Evolutionary conservation across 1,284 basidiomycete genomes (phyloP).

Genomic region (Sanguinoderma infundibulare): DNA sequence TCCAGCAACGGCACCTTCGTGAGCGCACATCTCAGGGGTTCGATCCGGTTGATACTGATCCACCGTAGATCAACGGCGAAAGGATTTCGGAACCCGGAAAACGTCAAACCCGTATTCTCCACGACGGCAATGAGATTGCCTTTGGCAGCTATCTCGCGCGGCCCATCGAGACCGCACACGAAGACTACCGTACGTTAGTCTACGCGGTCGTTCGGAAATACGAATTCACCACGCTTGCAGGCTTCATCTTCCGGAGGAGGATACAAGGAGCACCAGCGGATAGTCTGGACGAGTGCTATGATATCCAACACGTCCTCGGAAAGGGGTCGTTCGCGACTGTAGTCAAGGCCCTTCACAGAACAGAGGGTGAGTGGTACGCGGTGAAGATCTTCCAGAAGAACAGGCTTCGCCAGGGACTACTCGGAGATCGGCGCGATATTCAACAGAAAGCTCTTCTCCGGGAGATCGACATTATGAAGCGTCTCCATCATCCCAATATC

Average conservation of each 20-base stretch:
- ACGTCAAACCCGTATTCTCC: slow-evolving; percentile 55
- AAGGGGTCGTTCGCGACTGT: slow-evolving; percentile 83
- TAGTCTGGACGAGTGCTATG: slow-evolving; percentile 65
- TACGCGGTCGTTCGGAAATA: neutral
- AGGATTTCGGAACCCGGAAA: slow-evolving; percentile 55
- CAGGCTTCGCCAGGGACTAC: slow-evolving; percentile 32
- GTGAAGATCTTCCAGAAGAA: slow-evolving; percentile 73
- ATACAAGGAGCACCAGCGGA: slow-evolving; percentile 48
- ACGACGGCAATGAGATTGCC: slow-evolving; percentile 81
- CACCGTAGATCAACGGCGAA: slow-evolving; percentile 68
- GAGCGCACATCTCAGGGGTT: slow-evolving; percentile 35
- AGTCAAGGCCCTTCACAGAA: slow-evolving; percentile 64
- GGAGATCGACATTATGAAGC: slow-evolving; percentile 82
- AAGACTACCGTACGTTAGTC: slow-evolving; percentile 57
- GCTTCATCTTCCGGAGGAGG: slow-evolving; percentile 55
- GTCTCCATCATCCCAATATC: slow-evolving; percentile 79
- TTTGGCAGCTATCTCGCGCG: slow-evolving; percentile 64
- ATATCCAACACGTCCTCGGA: slow-evolving; percentile 70
- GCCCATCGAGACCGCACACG: slow-evolving; percentile 44
- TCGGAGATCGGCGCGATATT: slow-evolving; percentile 1
- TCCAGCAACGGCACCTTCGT: slow-evolving; percentile 90
- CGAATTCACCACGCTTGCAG: slow-evolving; percentile 27
- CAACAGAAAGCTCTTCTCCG: neutral
- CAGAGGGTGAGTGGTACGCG: slow-evolving; percentile 65
- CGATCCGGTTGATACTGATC: neutral